Percentiles rank a stretch among this genome's conserved stretches.
These are phyloP conservation scores for Curvularia lunata DNA, from an alignment of 2,329 filamentous ascomycete genomes.

Conservation along the genomic window DNA sequence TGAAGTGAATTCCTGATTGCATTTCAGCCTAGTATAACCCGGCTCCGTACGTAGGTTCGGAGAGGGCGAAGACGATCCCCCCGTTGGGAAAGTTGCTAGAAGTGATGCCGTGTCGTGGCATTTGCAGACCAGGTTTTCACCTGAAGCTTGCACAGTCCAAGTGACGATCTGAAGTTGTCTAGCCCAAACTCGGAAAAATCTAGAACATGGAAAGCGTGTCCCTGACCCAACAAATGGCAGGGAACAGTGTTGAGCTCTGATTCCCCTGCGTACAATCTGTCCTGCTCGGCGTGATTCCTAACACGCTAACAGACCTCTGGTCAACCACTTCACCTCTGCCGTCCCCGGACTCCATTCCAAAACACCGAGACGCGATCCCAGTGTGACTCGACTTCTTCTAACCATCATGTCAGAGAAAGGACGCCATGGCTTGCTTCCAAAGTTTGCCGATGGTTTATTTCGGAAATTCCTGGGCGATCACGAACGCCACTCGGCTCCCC, in stretches of 20 bases:
- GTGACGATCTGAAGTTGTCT: not conserved
- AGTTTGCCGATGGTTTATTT: constrained; percentile 4
- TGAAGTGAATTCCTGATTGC: too few species aligned
- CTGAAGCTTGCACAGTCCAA: not conserved
- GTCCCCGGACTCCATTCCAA: not conserved
- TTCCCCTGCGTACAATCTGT: not conserved
- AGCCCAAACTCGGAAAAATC: not conserved
- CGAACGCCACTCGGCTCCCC: constrained; percentile 13
- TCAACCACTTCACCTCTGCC: not conserved
- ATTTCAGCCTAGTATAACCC: too few species aligned
- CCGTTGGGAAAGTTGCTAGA: not conserved
- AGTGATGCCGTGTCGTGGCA: not conserved
- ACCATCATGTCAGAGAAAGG: constrained; percentile 1
- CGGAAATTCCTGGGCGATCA: constrained; percentile 3
- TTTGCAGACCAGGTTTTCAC: not conserved
- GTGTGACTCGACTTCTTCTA: not conserved
- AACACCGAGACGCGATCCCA: not conserved
- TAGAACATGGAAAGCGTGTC: not conserved
- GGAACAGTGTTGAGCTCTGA: not conserved
- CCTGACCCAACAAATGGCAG: not conserved
- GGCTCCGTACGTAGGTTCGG: not conserved
- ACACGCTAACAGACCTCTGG: not conserved
- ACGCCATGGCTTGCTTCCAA: not conserved
- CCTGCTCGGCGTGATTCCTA: not conserved
- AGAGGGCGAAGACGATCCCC: not conserved